Evolutionary conservation across 371 early-diverging fungal species (phyloP).

Genomic region (Entomophthora muscae): DNA sequence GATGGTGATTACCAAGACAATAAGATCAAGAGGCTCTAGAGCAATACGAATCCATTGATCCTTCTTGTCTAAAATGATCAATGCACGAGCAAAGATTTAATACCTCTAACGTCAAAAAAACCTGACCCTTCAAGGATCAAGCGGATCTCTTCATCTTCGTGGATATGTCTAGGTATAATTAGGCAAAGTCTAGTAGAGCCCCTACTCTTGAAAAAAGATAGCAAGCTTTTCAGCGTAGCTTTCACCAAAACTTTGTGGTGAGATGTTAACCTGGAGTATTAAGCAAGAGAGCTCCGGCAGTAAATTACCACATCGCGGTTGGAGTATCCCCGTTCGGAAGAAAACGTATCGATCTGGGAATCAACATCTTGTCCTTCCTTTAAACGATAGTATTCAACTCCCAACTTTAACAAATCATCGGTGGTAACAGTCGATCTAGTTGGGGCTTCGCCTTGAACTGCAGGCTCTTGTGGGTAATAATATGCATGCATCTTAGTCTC

Average conservation of each 20-base stretch:
- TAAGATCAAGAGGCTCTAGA: slow-evolving; percentile 58
- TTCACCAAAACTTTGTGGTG: slow-evolving; percentile 50
- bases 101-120: slow-evolving; percentile 69
- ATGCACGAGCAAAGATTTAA: background rate
- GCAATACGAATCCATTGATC: slow-evolving; percentile 85
- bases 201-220: slow-evolving; percentile 77
- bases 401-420: slow-evolving; percentile 22
- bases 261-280: slow-evolving; percentile 36
- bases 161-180: slow-evolving; percentile 55
- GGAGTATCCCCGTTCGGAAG: slow-evolving; percentile 61
- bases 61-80: slow-evolving; percentile 22
- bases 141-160: slow-evolving; percentile 95
- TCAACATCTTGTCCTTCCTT: slow-evolving; percentile 33
- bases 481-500: too few species aligned
- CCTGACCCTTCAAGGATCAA: slow-evolving; percentile 77
- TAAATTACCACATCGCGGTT: slow-evolving; percentile 61
- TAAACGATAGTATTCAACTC: slow-evolving; percentile 56
- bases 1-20: slow-evolving; percentile 58
- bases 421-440: background rate
- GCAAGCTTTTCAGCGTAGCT: slow-evolving; percentile 81
- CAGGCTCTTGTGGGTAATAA: too few species aligned
- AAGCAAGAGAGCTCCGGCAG: background rate
- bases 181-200: background rate
- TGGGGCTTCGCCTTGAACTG: too few species aligned
- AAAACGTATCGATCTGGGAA: slow-evolving; percentile 46